Evolutionary conservation across 768 basidiomycete species (phyloP).

Genomic region (Naganishia friedmannii): DNA sequence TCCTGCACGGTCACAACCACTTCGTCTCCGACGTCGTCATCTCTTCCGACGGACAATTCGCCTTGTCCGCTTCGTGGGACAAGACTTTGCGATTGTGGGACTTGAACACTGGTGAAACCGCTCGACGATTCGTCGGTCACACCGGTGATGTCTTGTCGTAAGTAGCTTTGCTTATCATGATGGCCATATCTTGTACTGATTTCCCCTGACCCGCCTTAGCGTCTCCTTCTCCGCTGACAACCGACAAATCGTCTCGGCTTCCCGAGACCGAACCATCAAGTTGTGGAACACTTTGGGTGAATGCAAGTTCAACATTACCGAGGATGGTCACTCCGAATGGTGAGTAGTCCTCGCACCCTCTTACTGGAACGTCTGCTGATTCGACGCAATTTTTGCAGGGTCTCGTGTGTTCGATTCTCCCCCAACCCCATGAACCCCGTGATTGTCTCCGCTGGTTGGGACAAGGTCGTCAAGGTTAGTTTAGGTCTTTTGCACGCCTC

Average conservation of each 20-base stretch:
- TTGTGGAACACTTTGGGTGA: slow-evolving; percentile 99
- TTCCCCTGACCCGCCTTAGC: slow-evolving; percentile 19
- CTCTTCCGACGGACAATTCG: slow-evolving; percentile 98
- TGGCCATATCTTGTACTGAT: neutral
- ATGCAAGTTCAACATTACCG: slow-evolving; percentile 99
- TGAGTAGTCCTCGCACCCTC: slow-evolving; percentile 27
- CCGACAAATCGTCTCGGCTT: slow-evolving; percentile 97
- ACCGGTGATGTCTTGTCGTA: slow-evolving; percentile 88
- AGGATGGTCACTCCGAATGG: slow-evolving; percentile 98
- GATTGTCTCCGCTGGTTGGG: slow-evolving; percentile 98
- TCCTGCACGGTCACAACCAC: slow-evolving; percentile 98
- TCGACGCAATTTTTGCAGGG: slow-evolving; percentile 59
- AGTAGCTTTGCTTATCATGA: slow-evolving; percentile 34
- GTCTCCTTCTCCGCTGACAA: slow-evolving; percentile 99
- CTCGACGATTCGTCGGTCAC: slow-evolving; percentile 96
- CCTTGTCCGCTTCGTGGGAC: slow-evolving; percentile 98
- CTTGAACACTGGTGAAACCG: slow-evolving; percentile 93
- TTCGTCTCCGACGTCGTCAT: slow-evolving; percentile 98
- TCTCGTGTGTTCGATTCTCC: slow-evolving; percentile 98
- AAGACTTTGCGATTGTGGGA: slow-evolving; percentile 99
- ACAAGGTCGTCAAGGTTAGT: slow-evolving; percentile 98
- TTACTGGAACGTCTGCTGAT: slow-evolving; percentile 15
- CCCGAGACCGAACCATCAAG: slow-evolving; percentile 95
- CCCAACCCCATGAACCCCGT: slow-evolving; percentile 96
- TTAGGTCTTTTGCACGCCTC: neutral